phyloP scores from a whole-genome alignment of 257 asterid species.

The Echium plantagineum region DNA sequence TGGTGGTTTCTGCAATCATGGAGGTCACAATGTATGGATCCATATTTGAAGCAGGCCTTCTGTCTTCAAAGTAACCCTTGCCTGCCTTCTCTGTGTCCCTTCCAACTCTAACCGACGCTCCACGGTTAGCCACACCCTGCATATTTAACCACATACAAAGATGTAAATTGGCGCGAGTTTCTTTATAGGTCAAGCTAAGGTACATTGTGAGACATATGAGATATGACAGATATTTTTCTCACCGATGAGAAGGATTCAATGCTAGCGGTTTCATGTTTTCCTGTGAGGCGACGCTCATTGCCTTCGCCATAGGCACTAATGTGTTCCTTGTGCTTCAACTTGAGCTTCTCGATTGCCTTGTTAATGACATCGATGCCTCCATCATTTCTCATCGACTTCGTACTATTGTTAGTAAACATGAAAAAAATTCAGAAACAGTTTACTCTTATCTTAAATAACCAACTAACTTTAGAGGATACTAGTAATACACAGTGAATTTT shows the following conservation, averaged over 20 bases:
- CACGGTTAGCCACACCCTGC: constrained; percentile 79
- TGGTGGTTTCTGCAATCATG: constrained; percentile 67
- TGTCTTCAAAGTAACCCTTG: constrained; percentile 65
- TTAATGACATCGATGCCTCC: constrained; percentile 22
- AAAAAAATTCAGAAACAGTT: background rate
- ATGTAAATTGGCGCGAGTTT: background rate
- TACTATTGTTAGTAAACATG: constrained; percentile 7
- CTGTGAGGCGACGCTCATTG: constrained; percentile 29
- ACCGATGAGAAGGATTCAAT: constrained; percentile 29
- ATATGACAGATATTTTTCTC: constrained; percentile 1
- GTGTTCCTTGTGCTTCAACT: constrained; percentile 27
- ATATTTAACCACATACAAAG: background rate
- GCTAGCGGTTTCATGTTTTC: constrained; percentile 30
- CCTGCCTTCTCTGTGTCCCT: constrained; percentile 72
- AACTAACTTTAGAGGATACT: background rate
- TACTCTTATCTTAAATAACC: background rate
- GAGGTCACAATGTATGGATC: constrained; percentile 66
- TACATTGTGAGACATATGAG: background rate
- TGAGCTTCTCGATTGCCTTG: constrained; percentile 20
- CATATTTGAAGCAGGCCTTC: constrained; percentile 78
- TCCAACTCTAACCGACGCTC: constrained; percentile 73
- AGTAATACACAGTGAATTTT: background rate
- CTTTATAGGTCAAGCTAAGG: background rate
- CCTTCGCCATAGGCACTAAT: constrained; percentile 31
- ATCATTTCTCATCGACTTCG: constrained; percentile 25